These are phyloP conservation scores for Collybia sordida DNA, from an alignment of 768 basidiomycete genomes.

Conservation along the genomic window DNA sequence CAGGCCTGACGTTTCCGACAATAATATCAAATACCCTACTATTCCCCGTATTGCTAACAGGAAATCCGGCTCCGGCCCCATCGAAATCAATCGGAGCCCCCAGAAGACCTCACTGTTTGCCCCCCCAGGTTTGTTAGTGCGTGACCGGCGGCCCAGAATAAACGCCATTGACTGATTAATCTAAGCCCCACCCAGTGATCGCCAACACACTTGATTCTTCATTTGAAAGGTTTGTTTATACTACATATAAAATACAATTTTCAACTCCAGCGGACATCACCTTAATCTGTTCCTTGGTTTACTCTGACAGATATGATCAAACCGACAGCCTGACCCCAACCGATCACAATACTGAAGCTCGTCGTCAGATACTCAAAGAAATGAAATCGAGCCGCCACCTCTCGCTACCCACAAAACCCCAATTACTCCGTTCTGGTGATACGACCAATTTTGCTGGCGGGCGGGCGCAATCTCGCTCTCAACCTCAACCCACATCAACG, in stretches of 20 bases:
- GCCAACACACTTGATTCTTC: no score
- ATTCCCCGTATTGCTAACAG: not conserved
- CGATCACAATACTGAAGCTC: constrained; percentile 13
- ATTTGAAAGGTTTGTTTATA: no score
- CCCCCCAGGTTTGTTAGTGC: constrained; percentile 27
- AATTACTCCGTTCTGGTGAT: constrained; percentile 16
- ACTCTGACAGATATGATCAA: not conserved
- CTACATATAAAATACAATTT: no score
- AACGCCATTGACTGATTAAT: no score
- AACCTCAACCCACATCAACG: no score
- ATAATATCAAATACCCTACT: not conserved
- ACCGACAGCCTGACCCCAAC: not conserved
- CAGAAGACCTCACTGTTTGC: not conserved
- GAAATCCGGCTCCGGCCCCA: not conserved
- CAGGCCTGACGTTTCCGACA: no score
- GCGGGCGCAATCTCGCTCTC: no score
- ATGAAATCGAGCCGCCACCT: constrained; percentile 36
- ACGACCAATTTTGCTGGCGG: constrained; percentile 1
- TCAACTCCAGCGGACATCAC: no score
- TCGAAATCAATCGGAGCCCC: not conserved
- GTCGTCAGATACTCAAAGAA: constrained; percentile 30
- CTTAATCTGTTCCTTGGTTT: no score
- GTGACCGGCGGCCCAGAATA: not conserved
- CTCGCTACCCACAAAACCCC: constrained; percentile 25
- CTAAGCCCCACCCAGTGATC: no score